A percentile compares a stretch with the other conserved stretches of the same genome.
These are phyloP conservation scores for Pseudogymnoascus sp. DNA, from an alignment of 2,329 filamentous ascomycete genomes.

Conservation along the genomic window DNA sequence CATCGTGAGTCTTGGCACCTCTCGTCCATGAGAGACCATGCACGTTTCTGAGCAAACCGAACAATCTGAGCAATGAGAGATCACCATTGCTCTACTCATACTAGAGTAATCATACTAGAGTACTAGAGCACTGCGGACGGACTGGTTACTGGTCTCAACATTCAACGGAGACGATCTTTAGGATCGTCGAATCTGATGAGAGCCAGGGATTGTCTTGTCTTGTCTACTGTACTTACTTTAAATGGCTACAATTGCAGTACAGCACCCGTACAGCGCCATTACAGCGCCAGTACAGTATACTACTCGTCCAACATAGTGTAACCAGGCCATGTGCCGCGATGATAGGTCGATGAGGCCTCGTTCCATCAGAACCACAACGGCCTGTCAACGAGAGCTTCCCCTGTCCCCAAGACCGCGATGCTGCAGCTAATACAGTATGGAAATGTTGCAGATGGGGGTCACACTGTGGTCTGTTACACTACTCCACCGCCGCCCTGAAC, in stretches of 20 bases:
- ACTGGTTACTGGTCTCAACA: constrained; percentile 1
- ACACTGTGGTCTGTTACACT: not conserved
- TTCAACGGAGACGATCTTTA: not conserved
- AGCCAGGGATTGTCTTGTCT: not conserved
- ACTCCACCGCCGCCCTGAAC: not conserved
- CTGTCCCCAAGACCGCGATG: not conserved
- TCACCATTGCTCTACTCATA: not conserved
- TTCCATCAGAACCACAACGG: not conserved
- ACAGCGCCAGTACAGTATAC: not conserved
- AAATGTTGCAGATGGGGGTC: not conserved
- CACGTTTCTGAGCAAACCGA: not conserved
- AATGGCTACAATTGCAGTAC: not conserved
- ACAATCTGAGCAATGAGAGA: not conserved
- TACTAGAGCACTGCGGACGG: not conserved
- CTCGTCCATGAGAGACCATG: constrained; percentile 5
- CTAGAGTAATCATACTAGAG: too few species aligned
- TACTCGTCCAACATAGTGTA: not conserved
- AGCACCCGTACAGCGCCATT: not conserved
- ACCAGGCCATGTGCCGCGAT: constrained; percentile 5
- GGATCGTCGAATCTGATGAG: not conserved
- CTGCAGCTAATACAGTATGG: not conserved
- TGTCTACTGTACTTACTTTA: not conserved
- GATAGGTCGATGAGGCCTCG: constrained; percentile 3
- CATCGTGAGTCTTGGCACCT: not conserved
- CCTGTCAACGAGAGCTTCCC: constrained; percentile 6